These are phyloP conservation scores for Fusarium brachygibbosum DNA, from an alignment of 2,329 filamentous ascomycete species.

Conservation along the genomic window DNA sequence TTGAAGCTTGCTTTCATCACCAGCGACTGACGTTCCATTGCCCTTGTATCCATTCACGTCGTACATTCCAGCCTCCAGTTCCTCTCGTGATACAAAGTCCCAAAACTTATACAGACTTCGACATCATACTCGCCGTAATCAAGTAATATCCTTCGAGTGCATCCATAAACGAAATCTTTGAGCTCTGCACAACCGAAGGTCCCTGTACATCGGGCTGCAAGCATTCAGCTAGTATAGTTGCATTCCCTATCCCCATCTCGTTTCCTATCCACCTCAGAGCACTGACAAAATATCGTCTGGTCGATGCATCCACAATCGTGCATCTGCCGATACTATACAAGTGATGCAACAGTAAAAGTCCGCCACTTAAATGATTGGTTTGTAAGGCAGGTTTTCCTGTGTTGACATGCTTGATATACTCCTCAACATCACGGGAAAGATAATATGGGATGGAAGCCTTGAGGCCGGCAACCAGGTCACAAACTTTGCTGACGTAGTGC, in stretches of 20 bases:
- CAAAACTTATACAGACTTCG: background rate
- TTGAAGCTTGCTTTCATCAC: background rate
- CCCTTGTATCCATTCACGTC: background rate
- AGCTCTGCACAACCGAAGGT: constrained; percentile 14
- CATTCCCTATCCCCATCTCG: constrained; percentile 20
- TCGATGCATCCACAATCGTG: background rate
- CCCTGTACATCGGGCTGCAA: constrained; percentile 4
- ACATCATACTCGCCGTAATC: constrained; percentile 22
- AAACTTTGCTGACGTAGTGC: background rate
- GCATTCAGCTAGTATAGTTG: background rate
- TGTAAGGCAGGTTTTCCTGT: background rate
- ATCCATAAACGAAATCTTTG: constrained; percentile 7
- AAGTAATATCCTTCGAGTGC: constrained; percentile 25
- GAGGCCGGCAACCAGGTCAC: background rate
- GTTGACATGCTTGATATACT: background rate
- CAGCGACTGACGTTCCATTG: background rate
- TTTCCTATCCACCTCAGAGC: constrained; percentile 9
- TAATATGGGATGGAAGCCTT: constrained; percentile 20
- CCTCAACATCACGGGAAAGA: background rate
- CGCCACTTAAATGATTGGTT: background rate
- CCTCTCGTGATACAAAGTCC: background rate
- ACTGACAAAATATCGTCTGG: background rate
- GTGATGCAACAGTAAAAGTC: background rate
- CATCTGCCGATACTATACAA: constrained; percentile 17
- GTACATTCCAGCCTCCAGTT: background rate